Conservation (phyloP, 106 monocot species). For the Iris macrosiphon region DNA sequence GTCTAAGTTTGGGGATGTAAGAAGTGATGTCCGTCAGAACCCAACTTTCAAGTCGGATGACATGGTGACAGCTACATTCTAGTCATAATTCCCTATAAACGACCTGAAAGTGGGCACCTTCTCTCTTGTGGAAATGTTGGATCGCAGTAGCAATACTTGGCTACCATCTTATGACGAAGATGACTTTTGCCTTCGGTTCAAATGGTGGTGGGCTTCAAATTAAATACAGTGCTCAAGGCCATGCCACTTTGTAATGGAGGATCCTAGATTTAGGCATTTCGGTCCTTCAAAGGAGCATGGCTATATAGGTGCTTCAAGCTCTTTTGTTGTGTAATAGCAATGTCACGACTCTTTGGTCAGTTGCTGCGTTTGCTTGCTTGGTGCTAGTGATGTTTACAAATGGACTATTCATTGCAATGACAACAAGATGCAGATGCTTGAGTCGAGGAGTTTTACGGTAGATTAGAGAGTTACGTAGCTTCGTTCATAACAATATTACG, state of each 20-base stretch:
- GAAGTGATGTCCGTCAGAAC: constrained; percentile 51
- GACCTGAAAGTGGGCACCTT: constrained; percentile 81
- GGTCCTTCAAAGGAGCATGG: constrained; percentile 73
- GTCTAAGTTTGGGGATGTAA: constrained; percentile 61
- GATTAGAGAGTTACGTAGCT: too few relatives aligned
- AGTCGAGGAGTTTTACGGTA: too few relatives aligned
- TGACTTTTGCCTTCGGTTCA: constrained; percentile 73
- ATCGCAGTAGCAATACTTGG: constrained; percentile 34
- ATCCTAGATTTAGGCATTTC: constrained; percentile 75
- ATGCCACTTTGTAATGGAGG: constrained; percentile 73
- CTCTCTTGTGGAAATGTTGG: constrained; percentile 57
- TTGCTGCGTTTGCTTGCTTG: too few relatives aligned
- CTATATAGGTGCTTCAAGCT: constrained; percentile 66
- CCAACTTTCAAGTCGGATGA: constrained; percentile 50
- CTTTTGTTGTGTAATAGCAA: constrained; percentile 55
- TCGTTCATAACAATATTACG: too few relatives aligned
- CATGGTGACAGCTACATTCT: constrained; percentile 63
- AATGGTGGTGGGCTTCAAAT: constrained; percentile 62
- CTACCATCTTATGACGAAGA: constrained; percentile 71
- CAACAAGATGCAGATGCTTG: too few relatives aligned
- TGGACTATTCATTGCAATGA: too few relatives aligned
- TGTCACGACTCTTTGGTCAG: too few relatives aligned
- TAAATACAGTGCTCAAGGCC: constrained; percentile 55
- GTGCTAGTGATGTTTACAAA: too few relatives aligned
- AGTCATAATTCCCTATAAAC: constrained; percentile 82